Evolutionary conservation across 2,329 filamentous ascomycete species (phyloP).

Genomic region (Sporothrix sp.): DNA sequence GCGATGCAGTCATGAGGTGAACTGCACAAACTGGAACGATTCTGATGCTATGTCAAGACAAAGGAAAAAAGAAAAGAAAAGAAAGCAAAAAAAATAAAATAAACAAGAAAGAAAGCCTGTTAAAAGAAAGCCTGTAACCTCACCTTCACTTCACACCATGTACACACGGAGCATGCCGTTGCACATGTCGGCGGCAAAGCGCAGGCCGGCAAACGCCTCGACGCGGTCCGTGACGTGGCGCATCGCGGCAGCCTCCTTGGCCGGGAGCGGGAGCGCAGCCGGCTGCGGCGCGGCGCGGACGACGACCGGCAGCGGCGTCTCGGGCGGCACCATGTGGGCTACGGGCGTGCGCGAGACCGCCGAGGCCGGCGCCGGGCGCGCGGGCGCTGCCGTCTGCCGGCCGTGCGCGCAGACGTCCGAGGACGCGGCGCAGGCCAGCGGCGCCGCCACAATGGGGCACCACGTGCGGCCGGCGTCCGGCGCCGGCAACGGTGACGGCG

Average conservation of each 20-base stretch:
- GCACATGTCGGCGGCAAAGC: constrained; percentile 15
- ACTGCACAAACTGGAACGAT: too few relatives aligned
- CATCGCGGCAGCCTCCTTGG: constrained; percentile 3
- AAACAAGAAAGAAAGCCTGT: not conserved
- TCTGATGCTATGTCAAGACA: too few relatives aligned
- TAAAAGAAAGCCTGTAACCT: too few relatives aligned
- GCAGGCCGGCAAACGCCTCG: constrained; percentile 5
- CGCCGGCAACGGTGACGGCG: not conserved
- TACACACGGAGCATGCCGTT: constrained; percentile 10
- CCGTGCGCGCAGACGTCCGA: not conserved
- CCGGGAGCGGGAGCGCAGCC: not conserved
- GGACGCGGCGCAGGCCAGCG: constrained; percentile 10
- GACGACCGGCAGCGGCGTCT: not conserved
- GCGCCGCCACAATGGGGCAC: constrained; percentile 12
- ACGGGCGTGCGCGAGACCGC: not conserved
- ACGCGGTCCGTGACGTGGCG: constrained; percentile 1
- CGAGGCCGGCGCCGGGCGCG: not conserved
- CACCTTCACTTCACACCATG: constrained; percentile 2
- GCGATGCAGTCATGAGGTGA: too few relatives aligned
- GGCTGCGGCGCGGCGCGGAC: not conserved
- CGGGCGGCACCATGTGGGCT: constrained; percentile 3
- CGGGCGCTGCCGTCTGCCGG: too few relatives aligned
- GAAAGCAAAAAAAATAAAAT: not conserved
- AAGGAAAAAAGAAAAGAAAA: not conserved
- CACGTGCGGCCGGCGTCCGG: not conserved